Conservation (phyloP, 1,284 basidiomycete genomes). For the Irpex sp. region DNA sequence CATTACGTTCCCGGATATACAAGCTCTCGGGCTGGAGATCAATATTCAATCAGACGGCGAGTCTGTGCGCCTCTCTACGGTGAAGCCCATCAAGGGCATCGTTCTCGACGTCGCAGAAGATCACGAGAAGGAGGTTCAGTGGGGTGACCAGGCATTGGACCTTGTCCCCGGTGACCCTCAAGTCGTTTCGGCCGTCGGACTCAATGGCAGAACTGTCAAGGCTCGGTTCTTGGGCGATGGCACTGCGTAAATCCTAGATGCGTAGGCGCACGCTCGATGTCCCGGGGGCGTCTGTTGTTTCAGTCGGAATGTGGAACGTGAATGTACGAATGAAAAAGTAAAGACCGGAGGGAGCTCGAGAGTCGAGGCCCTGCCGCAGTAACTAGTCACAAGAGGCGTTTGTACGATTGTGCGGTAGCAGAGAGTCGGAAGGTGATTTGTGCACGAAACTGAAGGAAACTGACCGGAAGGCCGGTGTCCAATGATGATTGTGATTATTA, state of each 20-base stretch:
- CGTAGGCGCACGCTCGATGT: neutral
- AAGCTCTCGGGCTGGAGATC: conserved; percentile 53
- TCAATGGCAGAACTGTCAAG: conserved; percentile 60
- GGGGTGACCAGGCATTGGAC: conserved; percentile 87
- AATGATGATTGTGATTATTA: neutral
- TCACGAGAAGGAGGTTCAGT: conserved; percentile 55
- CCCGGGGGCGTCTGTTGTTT: too few relatives aligned
- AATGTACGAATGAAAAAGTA: neutral
- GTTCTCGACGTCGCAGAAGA: conserved; percentile 74
- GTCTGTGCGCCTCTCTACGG: conserved; percentile 52
- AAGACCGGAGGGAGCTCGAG: neutral
- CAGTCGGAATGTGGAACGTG: too few relatives aligned
- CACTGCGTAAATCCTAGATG: conserved; percentile 31
- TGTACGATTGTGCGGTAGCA: too few relatives aligned
- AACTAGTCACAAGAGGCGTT: too few relatives aligned
- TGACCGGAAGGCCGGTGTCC: neutral
- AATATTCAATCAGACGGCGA: conserved; percentile 50
- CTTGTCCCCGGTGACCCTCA: conserved; percentile 80
- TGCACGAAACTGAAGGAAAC: too few relatives aligned
- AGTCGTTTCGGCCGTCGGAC: conserved; percentile 54
- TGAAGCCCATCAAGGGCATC: conserved; percentile 79
- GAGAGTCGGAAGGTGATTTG: too few relatives aligned
- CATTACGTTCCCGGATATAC: conserved; percentile 67
- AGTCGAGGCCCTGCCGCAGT: neutral
- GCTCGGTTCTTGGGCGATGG: conserved; percentile 73